Conservation (phyloP, 2,329 filamentous ascomycete species). For the Dactylellina sp. region DNA sequence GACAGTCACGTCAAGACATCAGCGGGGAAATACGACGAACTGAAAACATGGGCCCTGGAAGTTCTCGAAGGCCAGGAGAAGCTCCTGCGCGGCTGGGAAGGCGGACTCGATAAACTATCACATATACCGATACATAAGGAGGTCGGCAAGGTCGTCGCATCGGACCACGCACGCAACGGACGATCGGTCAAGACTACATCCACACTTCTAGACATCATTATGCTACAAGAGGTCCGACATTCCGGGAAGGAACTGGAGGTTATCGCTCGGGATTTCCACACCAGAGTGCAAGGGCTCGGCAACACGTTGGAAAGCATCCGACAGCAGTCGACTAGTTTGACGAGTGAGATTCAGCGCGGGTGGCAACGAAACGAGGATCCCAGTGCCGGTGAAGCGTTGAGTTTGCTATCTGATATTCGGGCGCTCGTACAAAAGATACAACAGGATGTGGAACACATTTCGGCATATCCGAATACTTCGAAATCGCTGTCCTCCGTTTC, state of each 20-base stretch:
- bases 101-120: slow-evolving; percentile 74
- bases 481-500: slow-evolving; percentile 73
- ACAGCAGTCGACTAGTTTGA: slow-evolving; percentile 67
- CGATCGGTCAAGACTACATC: slow-evolving; percentile 71
- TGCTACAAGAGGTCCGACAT: slow-evolving; percentile 63
- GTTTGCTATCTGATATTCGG: slow-evolving; percentile 85
- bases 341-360: slow-evolving; percentile 35
- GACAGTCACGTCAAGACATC: slow-evolving; percentile 78
- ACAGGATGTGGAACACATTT: slow-evolving; percentile 82
- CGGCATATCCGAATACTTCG: slow-evolving; percentile 75
- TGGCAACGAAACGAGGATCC: slow-evolving; percentile 64
- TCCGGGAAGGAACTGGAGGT: slow-evolving; percentile 74
- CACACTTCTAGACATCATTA: slow-evolving; percentile 41
- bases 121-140: slow-evolving; percentile 74
- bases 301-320: slow-evolving; percentile 72
- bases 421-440: slow-evolving; percentile 86
- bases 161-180: slow-evolving; percentile 75
- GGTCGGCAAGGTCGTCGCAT: slow-evolving; percentile 76
- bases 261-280: slow-evolving; percentile 70
- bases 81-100: slow-evolving; percentile 75
- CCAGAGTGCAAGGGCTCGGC: slow-evolving; percentile 72
- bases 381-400: slow-evolving; percentile 71
- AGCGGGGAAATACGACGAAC: slow-evolving; percentile 77
- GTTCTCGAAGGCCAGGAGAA: slow-evolving; percentile 76
- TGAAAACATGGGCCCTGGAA: slow-evolving; percentile 77